These are phyloP conservation scores for Spizellomyces sp. DNA, from an alignment of 192 early-diverging fungal genomes.

Conservation along the genomic window DNA sequence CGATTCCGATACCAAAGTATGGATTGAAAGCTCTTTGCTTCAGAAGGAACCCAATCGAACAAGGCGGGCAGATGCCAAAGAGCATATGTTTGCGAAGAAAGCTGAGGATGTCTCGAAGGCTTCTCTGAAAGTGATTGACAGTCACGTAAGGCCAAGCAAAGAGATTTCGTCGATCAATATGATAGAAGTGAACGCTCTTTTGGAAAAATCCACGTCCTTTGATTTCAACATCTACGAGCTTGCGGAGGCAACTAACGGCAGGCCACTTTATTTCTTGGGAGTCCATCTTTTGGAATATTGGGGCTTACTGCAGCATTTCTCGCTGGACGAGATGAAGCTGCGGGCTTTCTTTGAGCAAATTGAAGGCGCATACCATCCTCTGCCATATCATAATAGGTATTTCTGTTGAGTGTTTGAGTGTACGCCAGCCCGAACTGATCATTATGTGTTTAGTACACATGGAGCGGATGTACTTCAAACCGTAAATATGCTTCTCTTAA, in stretches of 20 bases:
- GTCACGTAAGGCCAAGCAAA: neutral
- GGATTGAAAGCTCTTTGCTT: constrained; percentile 55
- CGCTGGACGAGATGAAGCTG: constrained; percentile 40
- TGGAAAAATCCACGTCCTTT: constrained; percentile 34
- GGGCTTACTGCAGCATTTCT: constrained; percentile 49
- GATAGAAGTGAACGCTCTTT: constrained; percentile 37
- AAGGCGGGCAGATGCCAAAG: constrained; percentile 28
- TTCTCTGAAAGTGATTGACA: neutral
- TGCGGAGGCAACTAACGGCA: constrained; percentile 48
- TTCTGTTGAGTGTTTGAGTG: neutral
- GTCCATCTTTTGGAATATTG: constrained; percentile 49
- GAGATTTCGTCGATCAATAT: constrained; percentile 35
- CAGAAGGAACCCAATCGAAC: constrained; percentile 36
- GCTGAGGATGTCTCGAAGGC: neutral
- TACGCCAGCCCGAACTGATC: neutral
- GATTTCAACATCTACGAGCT: constrained; percentile 60
- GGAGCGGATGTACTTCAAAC: constrained; percentile 64
- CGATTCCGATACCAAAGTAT: constrained; percentile 55
- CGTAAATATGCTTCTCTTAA: constrained; percentile 52
- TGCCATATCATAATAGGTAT: constrained; percentile 58
- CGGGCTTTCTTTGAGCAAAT: constrained; percentile 47
- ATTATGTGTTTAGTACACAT: constrained; percentile 43
- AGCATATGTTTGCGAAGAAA: constrained; percentile 19
- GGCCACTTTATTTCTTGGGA: constrained; percentile 52
- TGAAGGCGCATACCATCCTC: constrained; percentile 49